A percentile compares a stretch with the other conserved stretches of the same genome.
Evolutionary conservation across 2,329 filamentous ascomycete species (phyloP).

Genomic region (Ophiostoma perfectum): DNA sequence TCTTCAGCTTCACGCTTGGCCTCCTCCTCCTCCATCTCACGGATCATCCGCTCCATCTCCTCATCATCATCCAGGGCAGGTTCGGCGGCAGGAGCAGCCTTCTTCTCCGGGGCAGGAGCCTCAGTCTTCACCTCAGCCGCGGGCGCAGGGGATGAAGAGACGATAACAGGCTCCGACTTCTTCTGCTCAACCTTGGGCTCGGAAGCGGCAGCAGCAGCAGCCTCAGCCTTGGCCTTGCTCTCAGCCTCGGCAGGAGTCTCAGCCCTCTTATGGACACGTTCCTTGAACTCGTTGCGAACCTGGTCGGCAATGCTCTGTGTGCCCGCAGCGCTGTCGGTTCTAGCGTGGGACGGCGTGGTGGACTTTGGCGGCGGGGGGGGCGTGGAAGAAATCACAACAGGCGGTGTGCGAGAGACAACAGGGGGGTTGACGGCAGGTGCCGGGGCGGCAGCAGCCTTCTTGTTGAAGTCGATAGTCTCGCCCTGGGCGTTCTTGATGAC

Average conservation of each 20-base stretch:
- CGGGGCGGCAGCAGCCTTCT: constrained; percentile 50
- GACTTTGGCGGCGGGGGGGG: constrained; percentile 76
- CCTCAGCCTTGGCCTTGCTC: neutral
- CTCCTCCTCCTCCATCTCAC: constrained; percentile 29
- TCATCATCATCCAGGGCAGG: constrained; percentile 42
- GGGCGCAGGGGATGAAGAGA: too few species aligned
- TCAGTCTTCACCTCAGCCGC: constrained; percentile 12
- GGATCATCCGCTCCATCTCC: constrained; percentile 28
- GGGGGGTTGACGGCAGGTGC: constrained; percentile 39
- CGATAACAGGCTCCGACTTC: constrained; percentile 3
- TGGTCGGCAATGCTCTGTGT: constrained; percentile 68
- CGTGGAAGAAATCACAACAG: constrained; percentile 67
- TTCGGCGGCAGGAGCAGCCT: neutral
- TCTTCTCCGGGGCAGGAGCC: constrained; percentile 8
- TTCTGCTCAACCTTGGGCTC: constrained; percentile 7
- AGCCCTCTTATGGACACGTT: constrained; percentile 59
- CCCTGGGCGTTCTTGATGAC: constrained; percentile 79
- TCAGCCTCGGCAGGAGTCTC: neutral
- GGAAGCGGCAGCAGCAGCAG: neutral
- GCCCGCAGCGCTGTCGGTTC: constrained; percentile 61
- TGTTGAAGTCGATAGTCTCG: constrained; percentile 67
- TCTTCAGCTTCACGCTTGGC: constrained; percentile 25
- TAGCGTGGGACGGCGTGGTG: constrained; percentile 58
- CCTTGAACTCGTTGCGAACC: constrained; percentile 75
- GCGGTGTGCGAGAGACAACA: constrained; percentile 55